phyloP scores from a whole-genome alignment of 495 filamentous ascomycete genomes.

The Aspergillus saccharolyticus region DNA sequence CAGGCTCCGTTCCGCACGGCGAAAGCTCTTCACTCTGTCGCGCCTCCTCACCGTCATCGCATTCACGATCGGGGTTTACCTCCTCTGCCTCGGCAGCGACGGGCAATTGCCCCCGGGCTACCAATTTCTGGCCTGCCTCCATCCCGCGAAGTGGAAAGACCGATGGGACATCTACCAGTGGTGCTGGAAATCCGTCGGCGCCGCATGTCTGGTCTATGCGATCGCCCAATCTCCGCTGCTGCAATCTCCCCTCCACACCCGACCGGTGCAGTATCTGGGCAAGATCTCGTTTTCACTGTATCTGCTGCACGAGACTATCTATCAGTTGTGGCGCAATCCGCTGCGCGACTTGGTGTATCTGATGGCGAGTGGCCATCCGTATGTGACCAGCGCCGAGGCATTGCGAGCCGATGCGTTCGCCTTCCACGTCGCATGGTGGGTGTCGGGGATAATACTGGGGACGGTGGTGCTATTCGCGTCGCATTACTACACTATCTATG shows the following conservation, averaged over 20 bases:
- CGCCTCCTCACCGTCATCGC: background rate
- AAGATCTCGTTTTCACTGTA: constrained; percentile 31
- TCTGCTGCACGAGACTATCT: constrained; percentile 15
- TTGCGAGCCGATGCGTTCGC: constrained; percentile 29
- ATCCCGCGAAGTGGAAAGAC: constrained; percentile 19
- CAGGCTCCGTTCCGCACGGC: background rate
- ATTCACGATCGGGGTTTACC: constrained; percentile 19
- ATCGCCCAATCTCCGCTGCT: constrained; percentile 19
- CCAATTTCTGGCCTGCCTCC: constrained; percentile 15
- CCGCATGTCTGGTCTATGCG: constrained; percentile 19
- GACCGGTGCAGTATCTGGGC: constrained; percentile 22
- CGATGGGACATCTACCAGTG: constrained; percentile 18
- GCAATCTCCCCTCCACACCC: constrained; percentile 16
- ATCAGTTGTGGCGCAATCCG: constrained; percentile 1
- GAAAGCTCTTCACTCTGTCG: background rate
- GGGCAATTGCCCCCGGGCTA: constrained; percentile 21
- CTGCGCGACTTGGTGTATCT: constrained; percentile 2
- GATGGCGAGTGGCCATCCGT: constrained; percentile 14
- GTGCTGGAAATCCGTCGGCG: constrained; percentile 22
- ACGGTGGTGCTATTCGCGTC: constrained; percentile 37
- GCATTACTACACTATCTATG: constrained; percentile 41
- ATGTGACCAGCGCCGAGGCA: constrained; percentile 32
- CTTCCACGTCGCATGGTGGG: constrained; percentile 34
- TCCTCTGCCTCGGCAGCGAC: constrained; percentile 23
- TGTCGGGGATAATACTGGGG: constrained; percentile 30